Evolutionary conservation across 2,329 filamentous ascomycete species (phyloP), one percentile per base, ranked within the genome.

Genomic region (Verticillium dahliae): DNA sequence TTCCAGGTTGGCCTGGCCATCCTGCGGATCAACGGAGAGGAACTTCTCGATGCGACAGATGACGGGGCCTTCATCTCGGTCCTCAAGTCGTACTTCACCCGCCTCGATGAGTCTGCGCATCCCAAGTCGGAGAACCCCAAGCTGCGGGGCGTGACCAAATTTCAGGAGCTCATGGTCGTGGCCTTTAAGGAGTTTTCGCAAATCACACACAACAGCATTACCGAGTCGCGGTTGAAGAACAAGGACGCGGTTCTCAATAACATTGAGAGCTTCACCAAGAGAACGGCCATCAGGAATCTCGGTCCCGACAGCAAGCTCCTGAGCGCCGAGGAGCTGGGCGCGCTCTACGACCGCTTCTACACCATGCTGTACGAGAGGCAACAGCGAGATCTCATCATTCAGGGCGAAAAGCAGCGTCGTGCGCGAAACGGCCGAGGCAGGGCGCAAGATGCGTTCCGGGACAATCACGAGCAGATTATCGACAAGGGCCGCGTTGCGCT

Each of bases 1-100:
- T 99, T 99, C 76, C 95, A 99, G 74, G 90, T 99, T 62, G 95
- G 95, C 18, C 80, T 99, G 64, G 95, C 95, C n/a, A 99, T 99
- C 69, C 80, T 99, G 35, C 86, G 95, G 27, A 96, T 99, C 73
- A 99, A 99, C 68, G 95, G 95, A 56, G 95, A 99, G 74, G 94
- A 98, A 70, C 81, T 99, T 11, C 80, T 99, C 13, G 95, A 99
- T 73, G 92, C 96, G 1, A 83, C 90, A 4, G 95, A 99, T 68
- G 95, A 99, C 69, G 95, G 95, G 7, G 92, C 93, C 1, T 99
- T 99, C 71, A 98, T 99, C 67, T 97, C 92, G 0, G 90, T 98
- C 1, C 81, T 99, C 62, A 99, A 99, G 75, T 87, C 89, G 0
- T 99, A 99, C 76, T 99, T 99, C 73, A 87, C 91, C 7, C 87